Evolutionary conservation across 441 rosid genomes (phyloP).

Genomic region (Adansonia gregorii): DNA sequence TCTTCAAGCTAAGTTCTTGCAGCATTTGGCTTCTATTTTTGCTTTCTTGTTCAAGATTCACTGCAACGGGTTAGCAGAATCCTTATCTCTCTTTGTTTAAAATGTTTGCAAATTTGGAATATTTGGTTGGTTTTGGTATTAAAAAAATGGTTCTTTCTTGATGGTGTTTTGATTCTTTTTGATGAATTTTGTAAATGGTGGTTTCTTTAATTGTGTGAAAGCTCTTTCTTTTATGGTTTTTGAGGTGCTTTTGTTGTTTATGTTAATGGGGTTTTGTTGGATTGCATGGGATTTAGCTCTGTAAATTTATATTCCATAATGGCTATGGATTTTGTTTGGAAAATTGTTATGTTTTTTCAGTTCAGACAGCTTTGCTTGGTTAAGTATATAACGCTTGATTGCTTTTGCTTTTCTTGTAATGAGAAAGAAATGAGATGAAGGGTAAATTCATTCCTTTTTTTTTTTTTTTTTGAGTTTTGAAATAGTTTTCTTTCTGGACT

Average conservation of each 20-base stretch:
- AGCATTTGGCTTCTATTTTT: conserved; percentile 41
- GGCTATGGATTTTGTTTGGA: not conserved
- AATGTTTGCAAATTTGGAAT: not conserved
- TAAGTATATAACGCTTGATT: not conserved
- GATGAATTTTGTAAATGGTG: conserved; percentile 23
- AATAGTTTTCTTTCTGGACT: not conserved
- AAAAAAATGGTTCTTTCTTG: not conserved
- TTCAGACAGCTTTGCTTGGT: not conserved
- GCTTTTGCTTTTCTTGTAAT: not conserved
- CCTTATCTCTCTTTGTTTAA: not conserved
- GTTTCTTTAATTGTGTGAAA: not conserved
- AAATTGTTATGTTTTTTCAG: not conserved
- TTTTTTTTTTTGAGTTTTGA: not conserved
- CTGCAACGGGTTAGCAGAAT: conserved; percentile 46
- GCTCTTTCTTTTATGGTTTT: not conserved
- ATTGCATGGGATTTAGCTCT: not conserved
- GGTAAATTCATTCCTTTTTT: not conserved
- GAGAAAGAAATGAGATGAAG: not conserved
- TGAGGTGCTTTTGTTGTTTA: conserved; percentile 11
- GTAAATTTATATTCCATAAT: no score
- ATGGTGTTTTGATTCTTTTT: conserved; percentile 23
- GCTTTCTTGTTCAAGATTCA: conserved; percentile 48
- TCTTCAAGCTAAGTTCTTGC: conserved; percentile 31
- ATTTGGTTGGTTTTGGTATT: not conserved
- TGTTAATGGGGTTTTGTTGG: conserved; percentile 23